phyloP scores from a whole-genome alignment of 2,329 filamentous ascomycete species.

The Cucurbitaria berberidis region DNA sequence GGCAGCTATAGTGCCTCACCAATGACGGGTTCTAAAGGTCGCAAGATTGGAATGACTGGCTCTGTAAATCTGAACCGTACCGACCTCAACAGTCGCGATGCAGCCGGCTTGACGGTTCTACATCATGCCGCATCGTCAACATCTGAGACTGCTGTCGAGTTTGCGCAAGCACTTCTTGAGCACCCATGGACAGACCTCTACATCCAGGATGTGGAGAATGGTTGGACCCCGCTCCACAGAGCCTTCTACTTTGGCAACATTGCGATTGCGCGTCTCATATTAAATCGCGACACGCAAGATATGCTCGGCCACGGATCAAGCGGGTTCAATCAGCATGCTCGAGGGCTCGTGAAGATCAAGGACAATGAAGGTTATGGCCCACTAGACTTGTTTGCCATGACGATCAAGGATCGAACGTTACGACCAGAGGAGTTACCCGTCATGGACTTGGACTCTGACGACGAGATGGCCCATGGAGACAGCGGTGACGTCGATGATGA shows the following conservation, averaged over 20 bases:
- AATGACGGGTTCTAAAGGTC: constrained; percentile 43
- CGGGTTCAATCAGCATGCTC: constrained; percentile 66
- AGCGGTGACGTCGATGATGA: constrained; percentile 52
- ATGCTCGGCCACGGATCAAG: constrained; percentile 66
- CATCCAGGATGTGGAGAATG: constrained; percentile 85
- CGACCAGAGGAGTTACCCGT: constrained; percentile 45
- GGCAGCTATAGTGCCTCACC: constrained; percentile 56
- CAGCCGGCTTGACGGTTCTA: constrained; percentile 80
- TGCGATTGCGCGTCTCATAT: constrained; percentile 79
- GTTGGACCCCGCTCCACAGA: constrained; percentile 93
- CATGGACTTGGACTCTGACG: constrained; percentile 59
- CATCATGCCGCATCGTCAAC: constrained; percentile 82
- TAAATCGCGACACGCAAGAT: constrained; percentile 77
- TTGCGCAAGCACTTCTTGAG: constrained; percentile 79
- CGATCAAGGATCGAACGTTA: constrained; percentile 78
- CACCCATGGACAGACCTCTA: constrained; percentile 87
- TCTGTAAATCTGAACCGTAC: constrained; percentile 58
- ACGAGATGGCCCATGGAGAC: constrained; percentile 52
- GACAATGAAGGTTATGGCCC: constrained; percentile 94
- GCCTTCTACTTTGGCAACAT: constrained; percentile 90
- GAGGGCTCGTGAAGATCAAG: constrained; percentile 89
- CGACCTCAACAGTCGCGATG: constrained; percentile 86
- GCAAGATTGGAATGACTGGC: constrained; percentile 30
- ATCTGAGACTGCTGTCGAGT: constrained; percentile 70
- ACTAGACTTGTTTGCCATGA: constrained; percentile 89